Conservation (phyloP, 441 rosid species). For the Eruca vesicaria region DNA sequence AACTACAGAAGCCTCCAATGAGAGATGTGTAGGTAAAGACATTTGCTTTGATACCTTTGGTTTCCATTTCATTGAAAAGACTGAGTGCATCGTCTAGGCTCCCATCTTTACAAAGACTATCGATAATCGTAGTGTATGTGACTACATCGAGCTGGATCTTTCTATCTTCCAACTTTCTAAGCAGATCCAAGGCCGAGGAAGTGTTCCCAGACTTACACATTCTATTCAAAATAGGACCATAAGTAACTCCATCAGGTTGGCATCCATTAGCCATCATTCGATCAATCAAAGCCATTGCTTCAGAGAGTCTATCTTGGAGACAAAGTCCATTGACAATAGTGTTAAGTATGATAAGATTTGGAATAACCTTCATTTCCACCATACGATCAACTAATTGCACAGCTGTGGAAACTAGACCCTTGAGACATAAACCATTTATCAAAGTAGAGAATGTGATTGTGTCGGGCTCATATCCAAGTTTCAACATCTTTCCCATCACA, state of each 20-base stretch:
- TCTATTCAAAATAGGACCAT: not conserved
- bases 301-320: not conserved
- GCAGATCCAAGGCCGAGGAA: no score
- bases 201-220: not conserved
- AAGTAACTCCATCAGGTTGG: not conserved
- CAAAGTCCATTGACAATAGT: not conserved
- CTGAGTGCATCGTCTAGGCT: not conserved
- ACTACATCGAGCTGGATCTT: not conserved
- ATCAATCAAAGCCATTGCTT: no score
- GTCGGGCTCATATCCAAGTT: not conserved
- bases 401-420: not conserved
- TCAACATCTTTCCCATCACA: not conserved
- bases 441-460: not conserved
- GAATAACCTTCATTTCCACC: not conserved
- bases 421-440: not conserved
- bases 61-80: no score
- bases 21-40: not conserved
- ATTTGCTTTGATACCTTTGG: not conserved
- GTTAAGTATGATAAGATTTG: not conserved
- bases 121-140: not conserved
- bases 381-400: not conserved
- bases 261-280: no score
- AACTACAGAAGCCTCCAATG: not conserved
- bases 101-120: slow-evolving; percentile 4
- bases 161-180: not conserved